These are phyloP conservation scores for Persicaria maculosa DNA, from an alignment of 148 eudicot species.

Conservation along the genomic window DNA sequence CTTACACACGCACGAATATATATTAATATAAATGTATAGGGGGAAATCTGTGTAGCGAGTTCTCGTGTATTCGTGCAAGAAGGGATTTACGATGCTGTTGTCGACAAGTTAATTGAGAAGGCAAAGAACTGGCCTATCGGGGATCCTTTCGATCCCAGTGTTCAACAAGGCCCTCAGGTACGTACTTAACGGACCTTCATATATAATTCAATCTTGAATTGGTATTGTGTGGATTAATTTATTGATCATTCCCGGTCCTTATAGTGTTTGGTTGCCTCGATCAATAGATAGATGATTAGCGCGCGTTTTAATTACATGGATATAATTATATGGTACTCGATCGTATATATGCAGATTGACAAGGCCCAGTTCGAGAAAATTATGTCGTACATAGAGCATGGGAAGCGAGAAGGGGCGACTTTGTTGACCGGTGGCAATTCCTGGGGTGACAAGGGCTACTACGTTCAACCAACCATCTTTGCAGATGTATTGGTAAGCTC, in stretches of 20 bases:
- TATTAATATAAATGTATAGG: conserved; percentile 25
- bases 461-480: conserved; percentile 30
- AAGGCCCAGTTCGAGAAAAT: conserved; percentile 25
- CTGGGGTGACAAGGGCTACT: conserved; percentile 25
- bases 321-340: no score
- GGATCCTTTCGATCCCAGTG: conserved; percentile 7
- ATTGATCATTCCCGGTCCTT: not conserved
- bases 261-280: not conserved
- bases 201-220: not conserved
- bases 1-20: not conserved
- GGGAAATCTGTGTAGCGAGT: conserved; percentile 75
- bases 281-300: not conserved
- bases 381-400: conserved; percentile 27
- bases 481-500: conserved; percentile 21
- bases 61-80: conserved; percentile 82
- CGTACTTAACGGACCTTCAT: not conserved
- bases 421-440: conserved; percentile 25
- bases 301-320: not conserved
- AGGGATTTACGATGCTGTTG: conserved; percentile 65
- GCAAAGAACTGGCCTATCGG: conserved; percentile 41
- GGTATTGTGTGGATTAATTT: no score
- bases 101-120: conserved; percentile 42
- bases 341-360: conserved; percentile 14
- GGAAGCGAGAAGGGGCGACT: conserved; percentile 27
- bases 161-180: conserved; percentile 18